Conservation (phyloP, 805 yeast species). For the Vanderwaltozyma yarrowii region DNA sequence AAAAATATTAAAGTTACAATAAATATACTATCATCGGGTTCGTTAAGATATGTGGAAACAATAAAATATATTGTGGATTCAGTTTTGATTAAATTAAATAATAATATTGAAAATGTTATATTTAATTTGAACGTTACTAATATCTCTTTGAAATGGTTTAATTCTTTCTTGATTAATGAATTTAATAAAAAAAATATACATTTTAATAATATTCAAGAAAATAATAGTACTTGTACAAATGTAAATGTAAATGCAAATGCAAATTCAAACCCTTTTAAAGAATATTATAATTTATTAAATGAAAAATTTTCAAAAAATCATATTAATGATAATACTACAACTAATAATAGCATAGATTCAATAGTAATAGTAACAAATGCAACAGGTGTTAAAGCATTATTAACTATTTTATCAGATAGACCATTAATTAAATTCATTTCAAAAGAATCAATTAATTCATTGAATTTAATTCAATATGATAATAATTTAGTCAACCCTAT, state of each 20-base stretch:
- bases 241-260: background rate
- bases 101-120: slow-evolving; percentile 7
- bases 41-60: slow-evolving; percentile 27
- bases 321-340: background rate
- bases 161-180: slow-evolving; percentile 16
- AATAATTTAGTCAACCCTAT: slow-evolving; percentile 5
- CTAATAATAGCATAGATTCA: slow-evolving; percentile 10
- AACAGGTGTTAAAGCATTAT: slow-evolving; percentile 27
- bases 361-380: slow-evolving; percentile 24
- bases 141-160: slow-evolving; percentile 26
- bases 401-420: slow-evolving; percentile 27
- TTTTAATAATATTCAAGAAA: slow-evolving; percentile 11
- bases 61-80: slow-evolving; percentile 23
- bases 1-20: slow-evolving; percentile 2
- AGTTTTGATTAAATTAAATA: slow-evolving; percentile 11
- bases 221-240: too few species aligned
- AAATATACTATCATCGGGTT: slow-evolving; percentile 22
- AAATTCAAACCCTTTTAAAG: slow-evolving; percentile 22
- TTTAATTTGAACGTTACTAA: slow-evolving; percentile 16
- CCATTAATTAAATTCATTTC: slow-evolving; percentile 24
- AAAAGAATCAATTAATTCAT: slow-evolving; percentile 22
- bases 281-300: slow-evolving; percentile 22
- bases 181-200: slow-evolving; percentile 11
- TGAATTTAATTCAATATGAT: slow-evolving; percentile 13
- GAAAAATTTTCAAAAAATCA: slow-evolving; percentile 8